Conservation (phyloP, 1,139 yeast genomes). For the Suhomyces chickasaworum region DNA sequence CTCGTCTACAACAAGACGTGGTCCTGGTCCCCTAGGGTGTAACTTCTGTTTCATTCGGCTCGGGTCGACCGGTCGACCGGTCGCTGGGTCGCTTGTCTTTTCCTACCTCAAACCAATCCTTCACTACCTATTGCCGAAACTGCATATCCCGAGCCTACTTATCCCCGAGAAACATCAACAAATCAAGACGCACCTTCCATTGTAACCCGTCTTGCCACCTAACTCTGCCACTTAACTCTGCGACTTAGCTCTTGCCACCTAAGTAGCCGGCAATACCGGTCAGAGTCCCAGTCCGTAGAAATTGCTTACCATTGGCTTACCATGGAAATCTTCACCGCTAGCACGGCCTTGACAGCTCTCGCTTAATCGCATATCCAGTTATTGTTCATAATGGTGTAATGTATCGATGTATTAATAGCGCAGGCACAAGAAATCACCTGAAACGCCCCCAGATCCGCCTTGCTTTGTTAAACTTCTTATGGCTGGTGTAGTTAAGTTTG, state of each 20-base stretch:
- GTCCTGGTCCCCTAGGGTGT: neutral
- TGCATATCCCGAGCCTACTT: neutral
- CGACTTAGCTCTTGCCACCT: too few relatives aligned
- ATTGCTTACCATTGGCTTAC: neutral
- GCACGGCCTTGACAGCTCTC: neutral
- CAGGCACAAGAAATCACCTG: neutral
- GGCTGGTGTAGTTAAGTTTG: too few relatives aligned
- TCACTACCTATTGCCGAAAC: neutral
- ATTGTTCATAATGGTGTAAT: neutral
- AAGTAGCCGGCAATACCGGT: too few relatives aligned
- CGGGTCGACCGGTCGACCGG: too few relatives aligned
- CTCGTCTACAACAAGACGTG: neutral
- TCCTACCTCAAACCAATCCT: too few relatives aligned
- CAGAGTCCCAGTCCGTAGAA: too few relatives aligned
- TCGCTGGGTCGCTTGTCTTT: too few relatives aligned
- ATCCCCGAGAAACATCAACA: neutral
- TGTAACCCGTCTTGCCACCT: too few relatives aligned
- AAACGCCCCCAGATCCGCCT: neutral
- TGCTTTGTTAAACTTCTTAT: neutral
- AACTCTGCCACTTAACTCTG: too few relatives aligned
- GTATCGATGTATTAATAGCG: neutral
- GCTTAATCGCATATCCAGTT: neutral
- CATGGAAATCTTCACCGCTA: too few relatives aligned
- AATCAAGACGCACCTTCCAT: too few relatives aligned
- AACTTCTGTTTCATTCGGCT: neutral